These are phyloP conservation scores for Graphilbum ipis-grandicollis DNA, from an alignment of 2,329 filamentous ascomycete species.

Conservation along the genomic window DNA sequence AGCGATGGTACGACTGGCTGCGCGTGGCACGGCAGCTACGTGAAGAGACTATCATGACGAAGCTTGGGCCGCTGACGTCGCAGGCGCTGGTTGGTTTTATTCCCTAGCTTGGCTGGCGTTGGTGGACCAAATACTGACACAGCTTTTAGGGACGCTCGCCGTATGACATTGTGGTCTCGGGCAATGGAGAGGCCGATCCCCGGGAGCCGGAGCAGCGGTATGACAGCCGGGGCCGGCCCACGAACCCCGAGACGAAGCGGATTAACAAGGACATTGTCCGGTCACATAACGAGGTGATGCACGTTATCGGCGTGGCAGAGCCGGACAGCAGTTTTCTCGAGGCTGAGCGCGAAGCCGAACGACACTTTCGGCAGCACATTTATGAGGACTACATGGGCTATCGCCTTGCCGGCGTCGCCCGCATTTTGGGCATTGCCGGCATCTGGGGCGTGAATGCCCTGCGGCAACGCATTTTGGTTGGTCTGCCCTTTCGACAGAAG, in stretches of 20 bases:
- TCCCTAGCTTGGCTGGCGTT: no score
- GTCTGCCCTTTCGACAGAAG: slow-evolving; percentile 2
- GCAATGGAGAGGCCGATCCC: slow-evolving; percentile 25
- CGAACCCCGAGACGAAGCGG: slow-evolving; percentile 35
- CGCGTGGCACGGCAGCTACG: no score
- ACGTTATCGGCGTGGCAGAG: slow-evolving; percentile 43
- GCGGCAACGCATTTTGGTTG: slow-evolving; percentile 35
- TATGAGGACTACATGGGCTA: slow-evolving; percentile 30
- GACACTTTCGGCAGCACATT: slow-evolving; percentile 23
- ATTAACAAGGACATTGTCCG: slow-evolving; percentile 40
- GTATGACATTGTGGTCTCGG: slow-evolving; percentile 37
- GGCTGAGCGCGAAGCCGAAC: slow-evolving; percentile 21
- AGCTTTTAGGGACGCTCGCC: slow-evolving; percentile 35
- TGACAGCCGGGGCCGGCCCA: slow-evolving; percentile 36
- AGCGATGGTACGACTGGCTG: no score
- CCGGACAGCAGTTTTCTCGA: slow-evolving; percentile 25
- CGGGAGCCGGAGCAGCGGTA: slow-evolving; percentile 29
- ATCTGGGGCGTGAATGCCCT: slow-evolving; percentile 36
- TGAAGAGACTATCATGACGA: slow-evolving; percentile 24
- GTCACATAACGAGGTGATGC: slow-evolving; percentile 46
- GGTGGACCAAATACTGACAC: background rate
- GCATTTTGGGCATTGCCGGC: slow-evolving; percentile 21
- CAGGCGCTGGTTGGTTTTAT: slow-evolving; percentile 30
- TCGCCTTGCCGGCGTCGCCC: slow-evolving; percentile 18
- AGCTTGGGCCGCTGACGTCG: slow-evolving; percentile 37